phyloP scores from a whole-genome alignment of 345 rosid genomes.

The Carallia pectinifolia region DNA sequence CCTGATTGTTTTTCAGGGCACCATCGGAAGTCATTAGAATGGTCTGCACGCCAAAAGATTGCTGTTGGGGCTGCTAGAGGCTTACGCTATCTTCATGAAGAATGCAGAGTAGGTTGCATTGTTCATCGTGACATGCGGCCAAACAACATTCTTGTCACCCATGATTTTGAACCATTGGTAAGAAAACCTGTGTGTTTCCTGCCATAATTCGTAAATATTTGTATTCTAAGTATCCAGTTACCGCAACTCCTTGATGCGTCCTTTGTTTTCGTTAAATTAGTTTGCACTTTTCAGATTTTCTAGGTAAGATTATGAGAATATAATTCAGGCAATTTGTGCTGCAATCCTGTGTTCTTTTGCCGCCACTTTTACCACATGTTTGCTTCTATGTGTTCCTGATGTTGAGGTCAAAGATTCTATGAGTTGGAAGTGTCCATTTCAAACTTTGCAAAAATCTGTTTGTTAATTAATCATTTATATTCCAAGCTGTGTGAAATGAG shows the following conservation, averaged over 20 bases:
- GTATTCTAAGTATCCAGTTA: not conserved
- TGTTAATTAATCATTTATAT: not conserved
- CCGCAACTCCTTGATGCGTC: not conserved
- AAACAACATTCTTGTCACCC: conserved; percentile 95
- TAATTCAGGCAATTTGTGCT: not conserved
- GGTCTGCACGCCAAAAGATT: conserved; percentile 93
- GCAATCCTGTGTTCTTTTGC: not conserved
- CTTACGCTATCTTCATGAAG: conserved; percentile 97
- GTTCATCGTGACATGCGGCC: conserved; percentile 99
- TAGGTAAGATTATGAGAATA: not conserved
- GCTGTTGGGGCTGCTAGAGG: conserved; percentile 99
- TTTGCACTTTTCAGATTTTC: not conserved
- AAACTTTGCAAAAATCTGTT: not conserved
- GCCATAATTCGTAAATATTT: not conserved
- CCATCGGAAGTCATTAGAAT: conserved; percentile 62
- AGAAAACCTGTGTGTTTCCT: not conserved
- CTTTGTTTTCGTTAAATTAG: not conserved
- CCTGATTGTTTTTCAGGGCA: conserved; percentile 47
- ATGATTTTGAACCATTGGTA: conserved; percentile 99
- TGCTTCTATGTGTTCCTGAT: not conserved
- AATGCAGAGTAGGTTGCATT: conserved; percentile 99
- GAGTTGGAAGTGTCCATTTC: not conserved
- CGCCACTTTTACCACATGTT: not conserved
- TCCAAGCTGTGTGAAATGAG: conserved; percentile 1
- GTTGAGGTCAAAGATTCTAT: not conserved